These are phyloP conservation scores for Kokia cookei DNA, from an alignment of 441 rosid species.

Conservation along the genomic window DNA sequence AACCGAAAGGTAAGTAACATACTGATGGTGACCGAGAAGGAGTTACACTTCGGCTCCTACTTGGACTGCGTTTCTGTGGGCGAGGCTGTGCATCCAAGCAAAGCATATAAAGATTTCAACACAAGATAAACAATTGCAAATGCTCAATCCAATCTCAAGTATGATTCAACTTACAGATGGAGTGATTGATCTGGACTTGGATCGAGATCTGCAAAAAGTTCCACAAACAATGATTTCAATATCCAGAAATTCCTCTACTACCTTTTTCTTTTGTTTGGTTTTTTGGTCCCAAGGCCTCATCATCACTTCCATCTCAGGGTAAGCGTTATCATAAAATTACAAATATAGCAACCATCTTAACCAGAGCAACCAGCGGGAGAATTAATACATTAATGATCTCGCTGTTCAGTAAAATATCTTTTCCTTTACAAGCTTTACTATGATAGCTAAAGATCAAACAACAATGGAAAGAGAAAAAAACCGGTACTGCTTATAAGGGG, in stretches of 20 bases:
- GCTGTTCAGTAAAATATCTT: slow-evolving; percentile 1
- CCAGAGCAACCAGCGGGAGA: slow-evolving; percentile 10
- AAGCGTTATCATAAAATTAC: too few species aligned
- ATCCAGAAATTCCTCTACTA: slow-evolving; percentile 21
- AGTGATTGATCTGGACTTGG: slow-evolving; percentile 50
- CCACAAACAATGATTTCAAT: slow-evolving; percentile 27
- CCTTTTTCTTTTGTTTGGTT: neutral
- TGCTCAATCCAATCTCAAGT: too few species aligned
- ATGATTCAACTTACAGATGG: slow-evolving; percentile 44
- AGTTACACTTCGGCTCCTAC: slow-evolving; percentile 25
- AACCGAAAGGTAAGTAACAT: neutral
- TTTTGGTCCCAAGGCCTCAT: slow-evolving; percentile 17
- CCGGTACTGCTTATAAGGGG: neutral
- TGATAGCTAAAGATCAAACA: slow-evolving; percentile 7
- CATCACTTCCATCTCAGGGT: slow-evolving; percentile 13
- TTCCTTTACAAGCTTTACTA: slow-evolving; percentile 8
- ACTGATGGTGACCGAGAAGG: slow-evolving; percentile 32
- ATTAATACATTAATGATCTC: slow-evolving; percentile 12
- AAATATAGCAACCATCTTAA: slow-evolving; percentile 18
- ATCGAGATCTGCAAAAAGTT: slow-evolving; percentile 54
- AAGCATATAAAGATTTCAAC: too few species aligned
- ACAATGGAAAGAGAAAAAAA: slow-evolving; percentile 1
- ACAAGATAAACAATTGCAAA: too few species aligned
- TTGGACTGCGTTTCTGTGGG: slow-evolving; percentile 1
- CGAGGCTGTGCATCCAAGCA: slow-evolving; percentile 15